Evolutionary conservation across 2,329 filamentous ascomycete genomes (phyloP).

Genomic region (Thermothelomyces thermophilus): DNA sequence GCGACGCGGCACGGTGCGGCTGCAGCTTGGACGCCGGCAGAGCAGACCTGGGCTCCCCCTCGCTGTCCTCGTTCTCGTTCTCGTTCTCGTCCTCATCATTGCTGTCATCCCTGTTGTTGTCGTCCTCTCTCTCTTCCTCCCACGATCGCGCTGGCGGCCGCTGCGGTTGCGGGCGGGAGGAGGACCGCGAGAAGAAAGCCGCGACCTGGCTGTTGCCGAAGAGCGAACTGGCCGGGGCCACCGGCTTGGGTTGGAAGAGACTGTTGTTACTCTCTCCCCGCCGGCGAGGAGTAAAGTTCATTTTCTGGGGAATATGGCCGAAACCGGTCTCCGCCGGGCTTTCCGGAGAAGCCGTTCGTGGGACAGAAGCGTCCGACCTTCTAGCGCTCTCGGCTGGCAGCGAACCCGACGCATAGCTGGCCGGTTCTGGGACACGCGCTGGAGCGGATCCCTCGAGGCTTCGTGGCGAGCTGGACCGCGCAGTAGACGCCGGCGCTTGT

Average conservation of each 20-base stretch:
- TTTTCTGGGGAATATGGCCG: slow-evolving; percentile 40
- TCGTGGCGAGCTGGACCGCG: slow-evolving; percentile 30
- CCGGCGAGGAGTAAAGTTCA: slow-evolving; percentile 42
- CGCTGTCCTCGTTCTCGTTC: slow-evolving; percentile 26
- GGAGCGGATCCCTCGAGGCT: slow-evolving; percentile 22
- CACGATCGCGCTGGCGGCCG: not conserved
- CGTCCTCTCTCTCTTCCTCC: not conserved
- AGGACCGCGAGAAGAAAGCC: slow-evolving; percentile 14
- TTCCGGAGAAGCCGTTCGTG: not conserved
- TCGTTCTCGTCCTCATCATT: not conserved
- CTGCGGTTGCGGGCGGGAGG: not conserved
- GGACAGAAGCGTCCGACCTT: not conserved
- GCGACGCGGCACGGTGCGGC: slow-evolving; percentile 47
- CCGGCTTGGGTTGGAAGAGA: slow-evolving; percentile 32
- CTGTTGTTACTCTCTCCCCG: slow-evolving; percentile 25
- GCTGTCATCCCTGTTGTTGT: not conserved
- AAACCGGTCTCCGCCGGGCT: slow-evolving; percentile 19
- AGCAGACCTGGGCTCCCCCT: slow-evolving; percentile 34
- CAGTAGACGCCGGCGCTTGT: slow-evolving; percentile 14
- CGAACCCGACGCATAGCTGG: slow-evolving; percentile 41
- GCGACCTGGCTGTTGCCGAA: slow-evolving; percentile 15
- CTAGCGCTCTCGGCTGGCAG: slow-evolving; percentile 20
- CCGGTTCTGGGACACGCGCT: slow-evolving; percentile 38
- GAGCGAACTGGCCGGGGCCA: slow-evolving; percentile 14
- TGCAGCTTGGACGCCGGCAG: slow-evolving; percentile 41